Base-by-base conservation (phyloP, 305 asterid genomes). In the Ruellia speciosa region DNA sequence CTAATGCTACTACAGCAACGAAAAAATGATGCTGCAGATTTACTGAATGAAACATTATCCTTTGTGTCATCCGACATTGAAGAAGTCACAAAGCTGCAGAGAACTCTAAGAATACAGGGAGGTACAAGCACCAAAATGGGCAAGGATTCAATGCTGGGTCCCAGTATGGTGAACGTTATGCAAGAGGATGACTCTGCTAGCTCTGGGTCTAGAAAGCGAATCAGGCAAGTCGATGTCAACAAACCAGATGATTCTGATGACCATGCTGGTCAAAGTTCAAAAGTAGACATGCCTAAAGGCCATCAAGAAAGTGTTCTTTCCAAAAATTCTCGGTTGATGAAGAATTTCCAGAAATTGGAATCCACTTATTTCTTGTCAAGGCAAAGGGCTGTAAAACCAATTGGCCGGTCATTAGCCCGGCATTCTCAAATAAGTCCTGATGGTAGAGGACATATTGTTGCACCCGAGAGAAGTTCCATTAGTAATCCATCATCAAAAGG, bases 261-360 rank as follows among this genome's bases (percentile, higher is more conserved):
- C 14, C 76, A 48, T 47, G 67, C 62, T 16, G 78, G 66, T 31
- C 80, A 69, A 55, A 52, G 58, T 56, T 75, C 62, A 60, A 77
- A 62, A 49, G 56, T 68, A 34, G 82, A 70, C 40, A 60, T 37
- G 49, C 79, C 76, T 52, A 64, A 65, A 39, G 77, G 60, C 62
- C 60, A 65, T 51, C 81, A 73, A 58, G 83, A 75, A 64, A 73
- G 67, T 58, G 37, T 69, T 49, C 74, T 84, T 46, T 79, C 83
- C 28, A 76, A 79, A 67, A 80, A 62, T 62, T 66, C 85, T 34
- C 83, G 99, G 18, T 77, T 92, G 59, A 84, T 82, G 95, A 89
- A 79, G 63, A 86, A 88, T 71, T 86, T 92, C 56, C 70, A 78
- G 58, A 88, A 84, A 71, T 62, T 92, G 66, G 99, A 92, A 76